Evolutionary conservation across 169 alveolate species (phyloP), one percentile per base, ranked within the genome.

Genomic region (Condylostoma magnum): DNA sequence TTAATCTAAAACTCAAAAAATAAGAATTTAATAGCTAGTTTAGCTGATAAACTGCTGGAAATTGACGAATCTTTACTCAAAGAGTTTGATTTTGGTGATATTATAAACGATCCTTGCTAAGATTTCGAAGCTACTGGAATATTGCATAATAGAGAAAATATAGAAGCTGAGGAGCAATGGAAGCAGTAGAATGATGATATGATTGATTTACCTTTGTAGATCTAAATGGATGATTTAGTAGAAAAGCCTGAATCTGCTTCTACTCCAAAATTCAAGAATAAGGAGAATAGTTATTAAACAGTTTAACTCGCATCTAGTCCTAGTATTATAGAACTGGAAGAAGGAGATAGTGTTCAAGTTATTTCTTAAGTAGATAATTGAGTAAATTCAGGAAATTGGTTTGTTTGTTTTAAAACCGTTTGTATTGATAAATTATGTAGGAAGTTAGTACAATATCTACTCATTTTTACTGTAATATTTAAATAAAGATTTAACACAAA

Each of bases 51-150:
- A 63, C 60, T 63, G 8, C 38, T 63, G 4, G 41, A 57, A 0
- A 33, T 43, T 28, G 57, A 44, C 60, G 37, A 20, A 4, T 20
- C 38, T 25, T 28, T 33, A 3, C 27, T 63, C n/a, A 63, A 63
- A 18, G 73, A 43, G 2, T 43, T 63, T 25, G 73, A 63, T 28
- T 63, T 63, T n/a, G 2, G 46, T 5, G 58, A 43, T 0, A 1
- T 63, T 44, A 12, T 63, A 4, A 34, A 63, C 18, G 73, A 63
- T 28, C 73, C 73, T 2, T 63, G 73, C 22, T 27, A 25, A 5
- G 73, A 63, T 8, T 41, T 63, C 22, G 46, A 63, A 46, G 58
- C 60, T 4, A 63, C 73, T 20, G 73, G 73, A 8, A 63, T 63
- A 22, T 34, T 63, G 4, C 27, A 44, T 25, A 57, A 63, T 22